Conservation (phyloP, 106 monocot species). For the Ottelia alismoides region DNA sequence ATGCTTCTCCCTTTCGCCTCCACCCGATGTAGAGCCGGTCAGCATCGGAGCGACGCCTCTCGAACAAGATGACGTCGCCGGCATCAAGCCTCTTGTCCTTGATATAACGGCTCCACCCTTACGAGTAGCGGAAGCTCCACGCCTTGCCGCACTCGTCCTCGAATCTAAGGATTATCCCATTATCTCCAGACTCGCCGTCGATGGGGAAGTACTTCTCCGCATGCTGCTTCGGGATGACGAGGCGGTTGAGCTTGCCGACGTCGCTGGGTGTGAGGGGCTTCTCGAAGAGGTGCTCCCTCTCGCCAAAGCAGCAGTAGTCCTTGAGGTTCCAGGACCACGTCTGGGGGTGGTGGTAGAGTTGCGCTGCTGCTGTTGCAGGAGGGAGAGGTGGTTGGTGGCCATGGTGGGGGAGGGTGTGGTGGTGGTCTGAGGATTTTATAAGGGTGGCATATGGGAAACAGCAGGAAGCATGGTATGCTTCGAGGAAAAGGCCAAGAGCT, state of each 20-base stretch:
- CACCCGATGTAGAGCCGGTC: conserved; percentile 79
- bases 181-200: conserved; percentile 41
- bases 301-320: too few species aligned
- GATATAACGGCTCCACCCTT: conserved; percentile 94
- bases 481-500: too few species aligned
- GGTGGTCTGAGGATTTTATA: too few species aligned
- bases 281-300: conserved; percentile 94
- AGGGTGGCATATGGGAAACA: too few species aligned
- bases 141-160: conserved; percentile 75
- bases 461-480: too few species aligned
- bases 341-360: too few species aligned
- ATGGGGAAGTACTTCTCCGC: conserved; percentile 91
- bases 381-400: too few species aligned
- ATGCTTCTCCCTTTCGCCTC: conserved; percentile 47
- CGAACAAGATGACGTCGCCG: conserved; percentile 82
- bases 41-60: conserved; percentile 37
- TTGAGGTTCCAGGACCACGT: too few species aligned
- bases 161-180: conserved; percentile 64
- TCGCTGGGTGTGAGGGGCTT: conserved; percentile 94
- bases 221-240: conserved; percentile 95
- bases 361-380: too few species aligned
- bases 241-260: conserved; percentile 90
- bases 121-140: conserved; percentile 94
- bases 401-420: too few species aligned
- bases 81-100: conserved; percentile 89